A percentile compares a stretch with the other conserved stretches of the same genome.
These are phyloP conservation scores for Eutrema salsugineum DNA, from an alignment of 441 rosid species.

Conservation along the genomic window DNA sequence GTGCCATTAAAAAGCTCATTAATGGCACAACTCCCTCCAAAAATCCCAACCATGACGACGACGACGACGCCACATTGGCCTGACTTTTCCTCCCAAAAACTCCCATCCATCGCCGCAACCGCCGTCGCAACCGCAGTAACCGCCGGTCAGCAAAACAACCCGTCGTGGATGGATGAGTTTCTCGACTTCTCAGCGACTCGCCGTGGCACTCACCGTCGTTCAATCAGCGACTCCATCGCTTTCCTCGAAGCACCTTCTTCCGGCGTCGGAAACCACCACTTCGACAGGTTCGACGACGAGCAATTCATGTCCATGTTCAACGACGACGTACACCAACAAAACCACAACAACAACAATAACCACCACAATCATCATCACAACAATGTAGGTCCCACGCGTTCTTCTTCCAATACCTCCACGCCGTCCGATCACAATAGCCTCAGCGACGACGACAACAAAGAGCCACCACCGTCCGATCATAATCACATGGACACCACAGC, in stretches of 20 bases:
- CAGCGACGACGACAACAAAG: conserved; percentile 39
- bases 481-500: conserved; percentile 23
- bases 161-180: conserved; percentile 90
- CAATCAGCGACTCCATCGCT: conserved; percentile 75
- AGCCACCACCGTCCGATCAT: conserved; percentile 33
- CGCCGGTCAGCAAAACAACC: conserved; percentile 47
- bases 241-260: conserved; percentile 43
- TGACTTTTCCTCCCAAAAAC: conserved; percentile 39
- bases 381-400: conserved; percentile 34
- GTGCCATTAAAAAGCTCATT: conserved; percentile 18
- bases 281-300: conserved; percentile 60
- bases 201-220: conserved; percentile 74
- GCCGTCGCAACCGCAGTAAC: conserved; percentile 22
- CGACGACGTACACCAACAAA: conserved; percentile 28
- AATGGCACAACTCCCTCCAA: conserved; percentile 95
- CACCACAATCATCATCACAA: conserved; percentile 21
- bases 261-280: conserved; percentile 30
- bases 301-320: conserved; percentile 67
- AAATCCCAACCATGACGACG: conserved; percentile 72
- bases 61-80: conserved; percentile 65
- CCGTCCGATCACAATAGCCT: conserved; percentile 61
- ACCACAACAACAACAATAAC: background rate
- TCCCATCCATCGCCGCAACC: conserved; percentile 19
- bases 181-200: conserved; percentile 76
- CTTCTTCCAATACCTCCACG: conserved; percentile 51